Evolutionary conservation across 352 stramenopile species (phyloP).

Genomic region (Globisporangium solare): DNA sequence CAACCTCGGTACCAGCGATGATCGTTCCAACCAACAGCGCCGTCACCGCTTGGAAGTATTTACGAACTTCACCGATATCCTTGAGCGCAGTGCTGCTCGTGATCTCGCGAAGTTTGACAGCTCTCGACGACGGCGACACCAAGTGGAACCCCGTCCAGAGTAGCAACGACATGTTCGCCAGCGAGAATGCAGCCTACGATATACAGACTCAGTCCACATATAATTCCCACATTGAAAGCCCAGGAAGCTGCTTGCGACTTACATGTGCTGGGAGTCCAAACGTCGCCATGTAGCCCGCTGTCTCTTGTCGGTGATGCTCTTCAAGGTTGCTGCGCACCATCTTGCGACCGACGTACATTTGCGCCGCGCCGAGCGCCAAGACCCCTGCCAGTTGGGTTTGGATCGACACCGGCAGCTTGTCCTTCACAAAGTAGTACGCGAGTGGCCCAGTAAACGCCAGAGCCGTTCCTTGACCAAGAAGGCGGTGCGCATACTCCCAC

Average conservation of each 20-base stretch:
- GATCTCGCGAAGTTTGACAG: constrained; percentile 49
- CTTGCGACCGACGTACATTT: constrained; percentile 45
- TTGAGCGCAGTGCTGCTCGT: constrained; percentile 35
- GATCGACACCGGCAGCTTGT: constrained; percentile 50
- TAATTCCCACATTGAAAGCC: too few relatives aligned
- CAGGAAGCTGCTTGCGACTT: too few relatives aligned
- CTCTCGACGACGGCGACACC: constrained; percentile 42
- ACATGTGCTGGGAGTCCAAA: constrained; percentile 49
- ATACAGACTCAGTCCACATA: neutral
- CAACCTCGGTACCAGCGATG: constrained; percentile 64
- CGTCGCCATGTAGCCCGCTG: constrained; percentile 14
- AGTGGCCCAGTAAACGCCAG: constrained; percentile 89
- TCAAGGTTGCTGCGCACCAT: constrained; percentile 45
- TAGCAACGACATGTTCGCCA: constrained; percentile 58
- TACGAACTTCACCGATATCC: constrained; percentile 49
- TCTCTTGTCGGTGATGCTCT: constrained; percentile 14
- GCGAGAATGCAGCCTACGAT: constrained; percentile 45
- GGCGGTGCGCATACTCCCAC: constrained; percentile 88
- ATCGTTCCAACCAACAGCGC: constrained; percentile 33
- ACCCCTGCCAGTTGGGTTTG: constrained; percentile 39
- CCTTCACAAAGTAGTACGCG: constrained; percentile 86
- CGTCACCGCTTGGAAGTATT: constrained; percentile 43
- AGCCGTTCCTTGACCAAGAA: constrained; percentile 90
- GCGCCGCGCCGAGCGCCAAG: constrained; percentile 34
- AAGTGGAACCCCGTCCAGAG: constrained; percentile 62